Conservation (phyloP, 2,329 filamentous ascomycete genomes). For the Xylariomycetidae sp. region DNA sequence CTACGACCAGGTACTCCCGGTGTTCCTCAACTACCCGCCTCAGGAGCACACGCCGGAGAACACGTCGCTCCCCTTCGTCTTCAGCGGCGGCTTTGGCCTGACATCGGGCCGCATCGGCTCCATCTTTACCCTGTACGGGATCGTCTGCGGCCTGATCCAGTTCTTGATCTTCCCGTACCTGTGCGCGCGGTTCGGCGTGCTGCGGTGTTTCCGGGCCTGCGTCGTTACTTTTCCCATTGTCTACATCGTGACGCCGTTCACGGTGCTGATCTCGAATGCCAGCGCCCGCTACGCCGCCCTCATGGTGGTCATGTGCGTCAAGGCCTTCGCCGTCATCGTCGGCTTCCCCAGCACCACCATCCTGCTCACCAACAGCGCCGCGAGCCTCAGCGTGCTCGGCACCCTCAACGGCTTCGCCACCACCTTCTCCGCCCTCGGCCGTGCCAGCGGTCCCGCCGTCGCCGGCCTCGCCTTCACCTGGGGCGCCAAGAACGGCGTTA, state of each 20-base stretch:
- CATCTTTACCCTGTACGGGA: conserved; percentile 78
- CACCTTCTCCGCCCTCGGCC: conserved; percentile 72
- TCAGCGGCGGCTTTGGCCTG: conserved; percentile 74
- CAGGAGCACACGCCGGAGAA: conserved; percentile 53
- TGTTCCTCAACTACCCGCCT: conserved; percentile 76
- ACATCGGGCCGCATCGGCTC: conserved; percentile 72
- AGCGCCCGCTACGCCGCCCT: conserved; percentile 55
- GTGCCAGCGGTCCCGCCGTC: conserved; percentile 72
- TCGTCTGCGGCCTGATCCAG: conserved; percentile 75
- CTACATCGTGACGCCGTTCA: conserved; percentile 80
- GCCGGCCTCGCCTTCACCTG: conserved; percentile 69
- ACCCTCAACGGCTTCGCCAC: conserved; percentile 91
- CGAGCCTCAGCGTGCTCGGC: conserved; percentile 70
- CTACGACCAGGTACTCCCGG: conserved; percentile 82
- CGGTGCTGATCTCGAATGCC: conserved; percentile 53
- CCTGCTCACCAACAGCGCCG: conserved; percentile 80
- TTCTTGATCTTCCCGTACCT: conserved; percentile 79
- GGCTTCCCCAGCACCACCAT: conserved; percentile 89
- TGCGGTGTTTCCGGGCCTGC: conserved; percentile 67
- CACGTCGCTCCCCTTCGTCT: conserved; percentile 69
- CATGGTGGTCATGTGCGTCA: conserved; percentile 64
- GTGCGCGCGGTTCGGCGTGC: conserved; percentile 67
- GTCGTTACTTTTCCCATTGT: conserved; percentile 65
- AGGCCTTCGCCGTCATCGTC: conserved; percentile 73
- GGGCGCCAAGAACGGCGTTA: conserved; percentile 70